Evolutionary conservation across 2,329 filamentous ascomycete genomes (phyloP).

Genomic region (Penicillium capsulatum): DNA sequence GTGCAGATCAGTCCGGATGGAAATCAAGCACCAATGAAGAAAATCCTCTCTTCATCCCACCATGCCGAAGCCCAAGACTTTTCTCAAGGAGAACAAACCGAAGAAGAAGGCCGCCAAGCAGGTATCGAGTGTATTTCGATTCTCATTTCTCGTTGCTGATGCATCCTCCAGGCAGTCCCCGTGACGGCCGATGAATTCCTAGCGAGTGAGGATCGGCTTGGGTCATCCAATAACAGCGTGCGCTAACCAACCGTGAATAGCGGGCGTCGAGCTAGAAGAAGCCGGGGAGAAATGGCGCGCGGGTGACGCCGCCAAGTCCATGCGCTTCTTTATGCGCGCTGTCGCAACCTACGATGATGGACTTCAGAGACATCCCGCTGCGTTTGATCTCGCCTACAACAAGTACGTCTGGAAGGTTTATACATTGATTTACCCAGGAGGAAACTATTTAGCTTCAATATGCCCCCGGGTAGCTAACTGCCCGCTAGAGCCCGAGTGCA

Average conservation of each 20-base stretch:
- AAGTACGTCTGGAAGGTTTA: conserved; percentile 49
- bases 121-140: conserved; percentile 40
- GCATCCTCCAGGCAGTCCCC: conserved; percentile 37
- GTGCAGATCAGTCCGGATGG: conserved; percentile 17
- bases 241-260: conserved; percentile 28
- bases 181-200: conserved; percentile 65
- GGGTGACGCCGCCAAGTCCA: conserved; percentile 63
- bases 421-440: neutral
- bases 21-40: neutral
- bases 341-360: conserved; percentile 64
- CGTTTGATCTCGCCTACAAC: conserved; percentile 71
- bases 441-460: neutral
- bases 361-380: conserved; percentile 55
- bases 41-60: neutral
- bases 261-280: conserved; percentile 65
- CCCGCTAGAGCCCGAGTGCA: conserved; percentile 59
- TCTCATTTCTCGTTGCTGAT: too few relatives aligned
- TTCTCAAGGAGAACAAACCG: conserved; percentile 41
- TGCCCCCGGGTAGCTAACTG: conserved; percentile 10
- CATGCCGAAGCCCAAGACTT: conserved; percentile 41
- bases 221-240: neutral
- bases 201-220: conserved; percentile 44
- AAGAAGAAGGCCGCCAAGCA: conserved; percentile 42
- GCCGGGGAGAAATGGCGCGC: conserved; percentile 70
- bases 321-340: conserved; percentile 57